These are phyloP conservation scores for Vaucheria bursata DNA, from an alignment of 352 stramenopile species.

Conservation along the genomic window DNA sequence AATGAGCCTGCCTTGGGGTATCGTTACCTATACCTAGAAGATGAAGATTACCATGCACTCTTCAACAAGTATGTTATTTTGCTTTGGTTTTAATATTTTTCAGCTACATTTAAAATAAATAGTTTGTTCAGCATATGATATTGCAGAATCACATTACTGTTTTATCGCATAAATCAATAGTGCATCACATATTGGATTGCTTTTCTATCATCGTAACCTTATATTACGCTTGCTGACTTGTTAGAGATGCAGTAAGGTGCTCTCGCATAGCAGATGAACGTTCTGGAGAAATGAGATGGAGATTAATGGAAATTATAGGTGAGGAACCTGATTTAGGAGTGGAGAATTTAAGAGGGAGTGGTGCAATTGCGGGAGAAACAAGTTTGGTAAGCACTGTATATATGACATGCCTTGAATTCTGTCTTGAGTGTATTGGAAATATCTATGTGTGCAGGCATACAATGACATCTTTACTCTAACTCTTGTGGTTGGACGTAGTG, in stretches of 20 bases:
- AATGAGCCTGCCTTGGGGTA: constrained; percentile 92
- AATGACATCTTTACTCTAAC: constrained; percentile 98
- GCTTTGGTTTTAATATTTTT: too few species aligned
- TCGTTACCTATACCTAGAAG: constrained; percentile 67
- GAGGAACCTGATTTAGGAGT: constrained; percentile 94
- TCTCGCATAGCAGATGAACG: constrained; percentile 52
- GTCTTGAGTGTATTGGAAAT: background rate
- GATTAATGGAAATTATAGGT: constrained; percentile 83
- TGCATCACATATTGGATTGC: too few species aligned
- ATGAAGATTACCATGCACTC: constrained; percentile 38
- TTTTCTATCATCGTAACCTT: too few species aligned
- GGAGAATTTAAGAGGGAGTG: constrained; percentile 97
- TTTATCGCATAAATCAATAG: too few species aligned
- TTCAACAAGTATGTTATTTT: background rate
- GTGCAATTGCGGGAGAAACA: constrained; percentile 97
- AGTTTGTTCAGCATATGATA: too few species aligned
- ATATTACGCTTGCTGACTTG: too few species aligned
- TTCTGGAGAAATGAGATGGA: background rate
- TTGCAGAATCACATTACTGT: too few species aligned
- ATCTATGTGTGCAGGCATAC: constrained; percentile 73
- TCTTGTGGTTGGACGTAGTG: constrained; percentile 94
- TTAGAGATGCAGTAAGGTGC: constrained; percentile 48
- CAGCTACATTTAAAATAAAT: constrained; percentile 4
- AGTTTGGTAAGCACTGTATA: constrained; percentile 49
- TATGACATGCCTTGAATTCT: background rate